These are phyloP conservation scores for Neoboletus magnificus DNA, from an alignment of 768 basidiomycete genomes.

Conservation along the genomic window DNA sequence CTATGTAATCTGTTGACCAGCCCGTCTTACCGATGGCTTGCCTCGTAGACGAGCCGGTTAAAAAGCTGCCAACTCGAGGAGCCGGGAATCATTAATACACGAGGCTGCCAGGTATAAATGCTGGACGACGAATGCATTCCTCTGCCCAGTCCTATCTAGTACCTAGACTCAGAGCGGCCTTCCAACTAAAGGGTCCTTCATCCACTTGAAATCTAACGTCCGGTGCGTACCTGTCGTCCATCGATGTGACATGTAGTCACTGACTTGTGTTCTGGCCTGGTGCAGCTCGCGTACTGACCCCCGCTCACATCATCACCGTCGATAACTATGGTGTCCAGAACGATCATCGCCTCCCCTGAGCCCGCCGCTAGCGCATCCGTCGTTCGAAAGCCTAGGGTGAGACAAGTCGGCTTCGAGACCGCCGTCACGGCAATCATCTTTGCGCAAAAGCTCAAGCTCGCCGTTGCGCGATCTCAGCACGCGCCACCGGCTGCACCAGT, in stretches of 20 bases:
- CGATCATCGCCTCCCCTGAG: neutral
- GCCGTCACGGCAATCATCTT: conserved; percentile 22
- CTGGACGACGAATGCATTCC: neutral
- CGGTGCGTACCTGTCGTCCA: conserved; percentile 3
- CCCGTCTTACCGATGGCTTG: too few species aligned
- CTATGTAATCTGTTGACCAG: neutral
- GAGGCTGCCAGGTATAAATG: conserved; percentile 18
- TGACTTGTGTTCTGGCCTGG: neutral
- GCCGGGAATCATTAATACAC: neutral
- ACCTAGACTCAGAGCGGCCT: neutral
- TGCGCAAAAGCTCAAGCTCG: conserved; percentile 20
- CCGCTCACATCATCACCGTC: neutral
- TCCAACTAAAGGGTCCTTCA: neutral
- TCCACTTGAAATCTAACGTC: neutral
- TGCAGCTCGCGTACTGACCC: neutral
- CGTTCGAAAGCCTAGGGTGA: neutral
- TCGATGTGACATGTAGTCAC: neutral
- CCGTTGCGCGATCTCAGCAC: conserved; percentile 10
- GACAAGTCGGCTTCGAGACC: conserved; percentile 22
- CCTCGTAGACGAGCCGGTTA: too few species aligned
- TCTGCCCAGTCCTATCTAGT: neutral
- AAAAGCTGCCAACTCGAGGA: neutral
- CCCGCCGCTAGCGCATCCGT: neutral
- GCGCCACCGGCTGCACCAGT: neutral
- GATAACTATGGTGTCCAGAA: neutral